A percentile compares a stretch with the other conserved stretches of the same genome.
phyloP scores from a whole-genome alignment of 2,329 filamentous ascomycete genomes.

The Exophiala mesophila region DNA sequence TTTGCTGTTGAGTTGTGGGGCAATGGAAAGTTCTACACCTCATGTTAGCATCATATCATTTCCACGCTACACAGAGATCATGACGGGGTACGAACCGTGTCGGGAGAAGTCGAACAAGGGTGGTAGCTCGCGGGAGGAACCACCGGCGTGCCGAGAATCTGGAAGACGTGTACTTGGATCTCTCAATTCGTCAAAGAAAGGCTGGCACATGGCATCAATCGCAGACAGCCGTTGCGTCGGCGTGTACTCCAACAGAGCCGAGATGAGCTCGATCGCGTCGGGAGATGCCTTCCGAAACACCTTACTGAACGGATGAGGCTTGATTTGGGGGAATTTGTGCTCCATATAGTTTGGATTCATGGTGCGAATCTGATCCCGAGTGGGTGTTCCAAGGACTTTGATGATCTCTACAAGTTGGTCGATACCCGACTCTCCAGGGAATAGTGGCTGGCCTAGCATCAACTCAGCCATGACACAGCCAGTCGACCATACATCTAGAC shows the following conservation, averaged over 20 bases:
- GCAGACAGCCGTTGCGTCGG: constrained; percentile 91
- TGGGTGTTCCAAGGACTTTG: constrained; percentile 95
- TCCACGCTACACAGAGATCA: constrained; percentile 5
- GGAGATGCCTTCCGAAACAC: constrained; percentile 95
- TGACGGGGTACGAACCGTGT: constrained; percentile 64
- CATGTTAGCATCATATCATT: constrained; percentile 6
- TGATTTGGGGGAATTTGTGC: constrained; percentile 99
- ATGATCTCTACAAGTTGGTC: constrained; percentile 99
- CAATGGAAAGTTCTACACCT: constrained; percentile 84
- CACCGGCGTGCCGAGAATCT: constrained; percentile 85
- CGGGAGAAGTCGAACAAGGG: constrained; percentile 87
- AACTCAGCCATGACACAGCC: constrained; percentile 99
- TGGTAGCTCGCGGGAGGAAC: constrained; percentile 74
- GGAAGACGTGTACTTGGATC: constrained; percentile 87
- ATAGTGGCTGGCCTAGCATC: constrained; percentile 96
- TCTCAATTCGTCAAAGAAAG: constrained; percentile 95
- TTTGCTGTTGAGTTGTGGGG: constrained; percentile 77
- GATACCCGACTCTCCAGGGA: constrained; percentile 97
- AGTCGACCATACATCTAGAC: constrained; percentile 97
- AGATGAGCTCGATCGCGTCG: constrained; percentile 92
- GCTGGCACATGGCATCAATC: constrained; percentile 94
- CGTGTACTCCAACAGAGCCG: constrained; percentile 89
- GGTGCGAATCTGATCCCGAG: constrained; percentile 94
- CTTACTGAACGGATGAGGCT: constrained; percentile 98
- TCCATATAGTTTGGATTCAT: constrained; percentile 99